A percentile compares a stretch with the other conserved stretches of the same genome.
phyloP scores from a whole-genome alignment of 2,329 filamentous ascomycete genomes.

The Ophiostoma sp. region DNA sequence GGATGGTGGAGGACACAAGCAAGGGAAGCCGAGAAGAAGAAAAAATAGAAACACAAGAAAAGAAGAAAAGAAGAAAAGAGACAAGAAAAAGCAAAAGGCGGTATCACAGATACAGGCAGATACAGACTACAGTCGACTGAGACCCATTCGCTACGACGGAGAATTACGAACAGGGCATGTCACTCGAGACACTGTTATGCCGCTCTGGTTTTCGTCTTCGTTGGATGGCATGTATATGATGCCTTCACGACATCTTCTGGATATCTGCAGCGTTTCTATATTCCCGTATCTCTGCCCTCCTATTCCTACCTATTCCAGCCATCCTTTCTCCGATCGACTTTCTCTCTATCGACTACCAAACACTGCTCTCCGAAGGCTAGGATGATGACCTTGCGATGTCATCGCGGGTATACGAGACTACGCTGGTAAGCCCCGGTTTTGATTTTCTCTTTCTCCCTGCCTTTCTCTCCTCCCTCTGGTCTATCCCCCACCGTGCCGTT shows the following conservation, averaged over 20 bases:
- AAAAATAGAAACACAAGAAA: neutral
- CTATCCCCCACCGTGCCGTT: neutral
- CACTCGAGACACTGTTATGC: neutral
- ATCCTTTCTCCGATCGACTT: neutral
- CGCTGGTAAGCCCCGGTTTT: neutral
- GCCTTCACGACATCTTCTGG: no score
- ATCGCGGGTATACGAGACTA: neutral
- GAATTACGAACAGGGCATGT: neutral
- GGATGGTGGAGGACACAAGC: no score
- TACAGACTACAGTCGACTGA: neutral
- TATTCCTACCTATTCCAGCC: neutral
- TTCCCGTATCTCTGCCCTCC: neutral
- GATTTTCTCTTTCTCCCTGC: neutral
- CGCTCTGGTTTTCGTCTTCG: neutral
- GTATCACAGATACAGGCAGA: constrained; percentile 10
- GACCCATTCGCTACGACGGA: neutral
- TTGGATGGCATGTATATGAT: neutral
- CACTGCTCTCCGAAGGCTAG: neutral
- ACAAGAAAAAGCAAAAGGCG: neutral
- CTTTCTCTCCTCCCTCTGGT: neutral
- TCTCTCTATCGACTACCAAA: neutral
- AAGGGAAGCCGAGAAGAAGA: neutral
- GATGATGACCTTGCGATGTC: neutral
- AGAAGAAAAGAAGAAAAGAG: neutral
- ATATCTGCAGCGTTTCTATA: neutral